A percentile compares a stretch with the other conserved stretches of the same genome.
Evolutionary conservation across 768 basidiomycete species (phyloP).

Genomic region (Daedaleopsis nitida): DNA sequence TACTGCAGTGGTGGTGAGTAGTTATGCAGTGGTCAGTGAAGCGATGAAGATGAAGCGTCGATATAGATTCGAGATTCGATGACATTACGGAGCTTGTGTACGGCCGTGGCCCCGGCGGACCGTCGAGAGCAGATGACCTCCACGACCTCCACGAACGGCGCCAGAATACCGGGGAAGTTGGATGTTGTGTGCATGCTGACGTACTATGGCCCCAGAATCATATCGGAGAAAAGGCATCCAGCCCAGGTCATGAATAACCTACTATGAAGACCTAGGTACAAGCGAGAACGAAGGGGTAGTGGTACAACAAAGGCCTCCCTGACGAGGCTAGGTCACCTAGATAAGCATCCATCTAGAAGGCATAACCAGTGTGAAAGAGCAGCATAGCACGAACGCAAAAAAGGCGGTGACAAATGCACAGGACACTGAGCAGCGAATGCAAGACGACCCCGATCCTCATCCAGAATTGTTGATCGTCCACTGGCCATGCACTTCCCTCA

Average conservation of each 20-base stretch:
- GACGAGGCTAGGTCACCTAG: not conserved
- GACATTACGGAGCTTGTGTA: no score
- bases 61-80: no score
- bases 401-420: not conserved
- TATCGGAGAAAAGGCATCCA: slow-evolving; percentile 5
- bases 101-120: not conserved
- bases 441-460: not conserved
- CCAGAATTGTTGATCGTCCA: slow-evolving; percentile 41
- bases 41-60: no score
- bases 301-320: not conserved
- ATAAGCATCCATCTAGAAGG: not conserved
- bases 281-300: not conserved
- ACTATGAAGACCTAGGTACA: not conserved
- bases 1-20: not conserved
- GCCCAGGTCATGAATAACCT: not conserved
- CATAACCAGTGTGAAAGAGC: not conserved
- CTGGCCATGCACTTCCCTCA: slow-evolving; percentile 49
- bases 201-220: slow-evolving; percentile 2
- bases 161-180: not conserved
- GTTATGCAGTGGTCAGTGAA: no score
- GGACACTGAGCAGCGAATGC: not conserved
- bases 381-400: not conserved
- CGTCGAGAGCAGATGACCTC: not conserved
- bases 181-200: not conserved
- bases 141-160: not conserved